A percentile compares a stretch with the other conserved stretches of the same genome.
phyloP scores from a whole-genome alignment of 2,329 filamentous ascomycete species.

The Exophiala sideris region DNA sequence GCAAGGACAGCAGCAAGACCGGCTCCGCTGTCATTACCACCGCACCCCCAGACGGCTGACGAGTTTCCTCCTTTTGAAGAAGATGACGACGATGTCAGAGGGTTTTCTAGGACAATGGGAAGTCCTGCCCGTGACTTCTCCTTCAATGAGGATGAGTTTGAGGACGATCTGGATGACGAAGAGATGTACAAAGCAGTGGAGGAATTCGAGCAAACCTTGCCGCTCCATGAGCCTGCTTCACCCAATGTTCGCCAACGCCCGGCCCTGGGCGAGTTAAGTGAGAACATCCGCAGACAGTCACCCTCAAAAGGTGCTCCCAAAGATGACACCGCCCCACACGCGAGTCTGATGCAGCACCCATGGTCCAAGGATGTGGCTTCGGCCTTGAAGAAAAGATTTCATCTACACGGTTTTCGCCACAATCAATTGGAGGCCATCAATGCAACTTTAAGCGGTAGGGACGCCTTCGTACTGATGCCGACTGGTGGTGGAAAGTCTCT shows the following conservation, averaged over 20 bases:
- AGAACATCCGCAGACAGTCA: slow-evolving; percentile 33
- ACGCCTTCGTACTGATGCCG: slow-evolving; percentile 95
- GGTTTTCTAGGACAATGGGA: slow-evolving; percentile 42
- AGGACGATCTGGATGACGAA: slow-evolving; percentile 40
- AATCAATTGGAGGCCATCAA: slow-evolving; percentile 97
- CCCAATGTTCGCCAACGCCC: slow-evolving; percentile 3
- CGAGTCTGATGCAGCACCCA: slow-evolving; percentile 57
- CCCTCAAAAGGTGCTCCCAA: slow-evolving; percentile 6
- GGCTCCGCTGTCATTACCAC: not conserved
- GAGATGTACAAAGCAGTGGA: slow-evolving; percentile 45
- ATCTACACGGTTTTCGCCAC: slow-evolving; percentile 78
- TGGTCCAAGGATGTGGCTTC: slow-evolving; percentile 86
- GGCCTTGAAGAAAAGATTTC: slow-evolving; percentile 78
- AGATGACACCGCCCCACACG: slow-evolving; percentile 24
- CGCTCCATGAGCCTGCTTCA: not conserved
- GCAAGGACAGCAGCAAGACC: not conserved
- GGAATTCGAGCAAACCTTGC: slow-evolving; percentile 33
- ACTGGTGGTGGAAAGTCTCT: slow-evolving; percentile 95
- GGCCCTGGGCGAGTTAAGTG: slow-evolving; percentile 23
- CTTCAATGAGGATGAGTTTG: slow-evolving; percentile 38
- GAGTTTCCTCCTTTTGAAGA: slow-evolving; percentile 23
- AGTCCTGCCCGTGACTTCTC: slow-evolving; percentile 31
- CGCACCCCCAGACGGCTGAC: no score
- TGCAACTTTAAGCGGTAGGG: slow-evolving; percentile 78
- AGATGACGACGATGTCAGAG: slow-evolving; percentile 7